Conservation (phyloP, 768 basidiomycete species). For the Lactarius tabidus region DNA sequence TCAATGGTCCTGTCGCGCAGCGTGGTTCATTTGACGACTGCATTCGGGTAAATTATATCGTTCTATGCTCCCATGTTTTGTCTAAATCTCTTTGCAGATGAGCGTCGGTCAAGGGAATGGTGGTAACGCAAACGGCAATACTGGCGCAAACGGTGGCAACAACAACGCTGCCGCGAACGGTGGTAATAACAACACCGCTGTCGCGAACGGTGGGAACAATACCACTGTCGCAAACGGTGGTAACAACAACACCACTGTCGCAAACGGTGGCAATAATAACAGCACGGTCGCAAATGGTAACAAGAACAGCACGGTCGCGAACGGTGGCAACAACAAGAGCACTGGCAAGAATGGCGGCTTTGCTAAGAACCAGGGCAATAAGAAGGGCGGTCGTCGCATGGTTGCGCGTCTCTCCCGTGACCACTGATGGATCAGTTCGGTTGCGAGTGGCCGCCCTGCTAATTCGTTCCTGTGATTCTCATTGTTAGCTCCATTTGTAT, state of each 20-base stretch:
- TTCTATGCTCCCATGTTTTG: neutral
- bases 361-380: neutral
- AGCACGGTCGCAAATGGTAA: conserved; percentile 7
- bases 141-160: neutral
- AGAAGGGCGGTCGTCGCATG: neutral
- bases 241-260: conserved; percentile 1
- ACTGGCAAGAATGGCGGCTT: too few relatives aligned
- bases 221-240: conserved; percentile 6
- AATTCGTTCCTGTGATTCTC: conserved; percentile 18
- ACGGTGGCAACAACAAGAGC: conserved; percentile 9
- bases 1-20: conserved; percentile 41
- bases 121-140: neutral
- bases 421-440: neutral
- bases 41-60: conserved; percentile 34
- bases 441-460: neutral
- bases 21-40: conserved; percentile 41
- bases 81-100: conserved; percentile 15
- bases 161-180: neutral
- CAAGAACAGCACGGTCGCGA: conserved; percentile 8
- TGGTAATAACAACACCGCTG: neutral
- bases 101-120: neutral
- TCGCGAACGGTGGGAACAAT: too few relatives aligned
- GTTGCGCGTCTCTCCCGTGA: conserved; percentile 19
- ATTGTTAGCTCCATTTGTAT: conserved; percentile 2
- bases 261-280: conserved; percentile 15